Conservation (phyloP, 257 asterid species). For the Cinchona pubescens region DNA sequence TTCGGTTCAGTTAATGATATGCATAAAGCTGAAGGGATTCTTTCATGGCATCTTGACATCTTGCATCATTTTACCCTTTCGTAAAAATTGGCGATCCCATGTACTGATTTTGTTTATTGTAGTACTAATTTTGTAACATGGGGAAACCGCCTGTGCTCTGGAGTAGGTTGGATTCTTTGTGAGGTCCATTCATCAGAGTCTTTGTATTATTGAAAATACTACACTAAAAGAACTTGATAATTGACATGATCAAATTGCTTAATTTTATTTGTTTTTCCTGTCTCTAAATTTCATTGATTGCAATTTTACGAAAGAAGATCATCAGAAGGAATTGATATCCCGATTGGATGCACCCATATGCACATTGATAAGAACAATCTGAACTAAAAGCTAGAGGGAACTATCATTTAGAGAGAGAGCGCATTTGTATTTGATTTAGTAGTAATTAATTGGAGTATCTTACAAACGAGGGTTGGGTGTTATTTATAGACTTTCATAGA, state of each 20-base stretch:
- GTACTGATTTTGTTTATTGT: background rate
- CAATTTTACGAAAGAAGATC: too few relatives aligned
- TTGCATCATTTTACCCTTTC: background rate
- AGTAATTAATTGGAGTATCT: too few relatives aligned
- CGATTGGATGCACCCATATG: too few relatives aligned
- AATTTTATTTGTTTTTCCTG: background rate
- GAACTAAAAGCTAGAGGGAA: too few relatives aligned
- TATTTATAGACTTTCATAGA: too few relatives aligned
- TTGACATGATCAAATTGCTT: background rate
- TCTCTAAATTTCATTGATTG: background rate
- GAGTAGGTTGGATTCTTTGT: background rate
- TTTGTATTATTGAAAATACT: background rate
- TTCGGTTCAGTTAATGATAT: background rate
- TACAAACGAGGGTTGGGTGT: too few relatives aligned
- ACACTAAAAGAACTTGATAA: background rate
- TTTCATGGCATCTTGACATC: background rate
- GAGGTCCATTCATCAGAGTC: background rate
- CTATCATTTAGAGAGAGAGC: too few relatives aligned
- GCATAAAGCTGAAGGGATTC: constrained; percentile 1
- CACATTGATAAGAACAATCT: too few relatives aligned
- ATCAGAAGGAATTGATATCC: too few relatives aligned
- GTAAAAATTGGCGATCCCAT: background rate
- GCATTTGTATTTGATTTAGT: too few relatives aligned
- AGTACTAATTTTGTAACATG: background rate
- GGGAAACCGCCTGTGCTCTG: background rate